phyloP scores from a whole-genome alignment of 1,284 basidiomycete species.

The Cutaneotrichosporon sp. region DNA sequence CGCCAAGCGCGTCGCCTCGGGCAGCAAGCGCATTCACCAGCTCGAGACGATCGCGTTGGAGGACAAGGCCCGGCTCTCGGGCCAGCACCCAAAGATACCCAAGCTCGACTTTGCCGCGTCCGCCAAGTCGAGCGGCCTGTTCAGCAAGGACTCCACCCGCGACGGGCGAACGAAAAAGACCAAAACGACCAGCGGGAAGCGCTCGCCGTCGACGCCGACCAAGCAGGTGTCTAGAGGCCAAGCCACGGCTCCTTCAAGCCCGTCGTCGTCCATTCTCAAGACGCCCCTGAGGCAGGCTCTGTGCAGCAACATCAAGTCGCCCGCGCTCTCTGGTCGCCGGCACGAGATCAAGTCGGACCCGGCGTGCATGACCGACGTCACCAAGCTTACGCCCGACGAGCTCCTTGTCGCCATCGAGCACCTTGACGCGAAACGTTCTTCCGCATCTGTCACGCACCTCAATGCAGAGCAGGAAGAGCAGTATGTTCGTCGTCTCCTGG shows the following conservation, averaged over 20 bases:
- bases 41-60: constrained; percentile 48
- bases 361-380: constrained; percentile 26
- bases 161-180: constrained; percentile 23
- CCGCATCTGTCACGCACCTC: constrained; percentile 41
- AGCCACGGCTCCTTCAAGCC: neutral
- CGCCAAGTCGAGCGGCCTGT: constrained; percentile 35
- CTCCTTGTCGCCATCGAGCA: constrained; percentile 49
- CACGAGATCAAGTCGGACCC: constrained; percentile 30
- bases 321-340: constrained; percentile 40
- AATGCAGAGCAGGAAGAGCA: constrained; percentile 50
- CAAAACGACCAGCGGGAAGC: constrained; percentile 9
- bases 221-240: constrained; percentile 2
- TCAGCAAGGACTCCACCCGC: constrained; percentile 29
- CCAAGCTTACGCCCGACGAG: constrained; percentile 49
- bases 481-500: constrained; percentile 49
- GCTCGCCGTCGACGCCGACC: constrained; percentile 15
- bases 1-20: constrained; percentile 31
- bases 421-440: constrained; percentile 44
- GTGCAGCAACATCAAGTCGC: constrained; percentile 19
- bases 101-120: constrained; percentile 43
- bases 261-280: neutral
- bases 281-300: neutral
- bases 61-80: constrained; percentile 44
- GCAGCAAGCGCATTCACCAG: constrained; percentile 43
- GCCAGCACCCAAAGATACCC: constrained; percentile 36